phyloP scores from a whole-genome alignment of 306 rosid species.

The Fagus sylvatica region DNA sequence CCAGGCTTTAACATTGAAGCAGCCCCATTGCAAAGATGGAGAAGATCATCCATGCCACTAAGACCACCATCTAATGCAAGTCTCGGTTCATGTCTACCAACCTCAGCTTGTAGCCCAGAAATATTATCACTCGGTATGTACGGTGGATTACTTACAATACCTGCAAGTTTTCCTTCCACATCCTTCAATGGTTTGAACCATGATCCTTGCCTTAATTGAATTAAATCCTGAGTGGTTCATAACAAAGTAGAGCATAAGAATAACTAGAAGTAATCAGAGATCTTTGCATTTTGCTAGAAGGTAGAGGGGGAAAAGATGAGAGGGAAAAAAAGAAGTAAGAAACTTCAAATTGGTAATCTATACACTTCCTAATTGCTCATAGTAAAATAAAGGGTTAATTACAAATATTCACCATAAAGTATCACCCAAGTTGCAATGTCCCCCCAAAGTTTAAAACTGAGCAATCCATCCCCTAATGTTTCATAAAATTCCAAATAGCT shows the following conservation, averaged over 20 bases:
- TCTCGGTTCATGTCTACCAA: constrained; percentile 78
- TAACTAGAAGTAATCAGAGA: not conserved
- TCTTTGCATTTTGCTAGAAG: not conserved
- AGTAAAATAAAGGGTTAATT: not conserved
- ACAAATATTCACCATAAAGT: too few species aligned
- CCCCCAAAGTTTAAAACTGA: too few species aligned
- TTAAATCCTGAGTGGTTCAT: constrained; percentile 49
- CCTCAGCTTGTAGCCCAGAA: constrained; percentile 84
- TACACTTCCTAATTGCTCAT: not conserved
- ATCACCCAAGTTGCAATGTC: too few species aligned
- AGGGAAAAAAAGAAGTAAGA: not conserved
- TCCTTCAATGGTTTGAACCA: constrained; percentile 83
- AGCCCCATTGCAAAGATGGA: constrained; percentile 78
- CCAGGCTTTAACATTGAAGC: constrained; percentile 70
- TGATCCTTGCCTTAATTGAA: constrained; percentile 75
- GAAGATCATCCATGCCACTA: constrained; percentile 65
- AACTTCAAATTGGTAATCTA: not conserved
- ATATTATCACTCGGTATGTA: constrained; percentile 77
- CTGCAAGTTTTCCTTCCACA: constrained; percentile 65
- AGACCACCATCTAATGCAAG: constrained; percentile 80
- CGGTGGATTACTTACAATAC: constrained; percentile 86
- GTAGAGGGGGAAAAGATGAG: not conserved
- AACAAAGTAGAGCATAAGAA: constrained; percentile 18
- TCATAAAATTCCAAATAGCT: too few species aligned
- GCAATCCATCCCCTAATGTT: too few species aligned